A percentile compares a stretch with the other conserved stretches of the same genome.
These are phyloP conservation scores for Pycnococcus provasolii DNA, from an alignment of 139 green algal species.

Conservation along the genomic window DNA sequence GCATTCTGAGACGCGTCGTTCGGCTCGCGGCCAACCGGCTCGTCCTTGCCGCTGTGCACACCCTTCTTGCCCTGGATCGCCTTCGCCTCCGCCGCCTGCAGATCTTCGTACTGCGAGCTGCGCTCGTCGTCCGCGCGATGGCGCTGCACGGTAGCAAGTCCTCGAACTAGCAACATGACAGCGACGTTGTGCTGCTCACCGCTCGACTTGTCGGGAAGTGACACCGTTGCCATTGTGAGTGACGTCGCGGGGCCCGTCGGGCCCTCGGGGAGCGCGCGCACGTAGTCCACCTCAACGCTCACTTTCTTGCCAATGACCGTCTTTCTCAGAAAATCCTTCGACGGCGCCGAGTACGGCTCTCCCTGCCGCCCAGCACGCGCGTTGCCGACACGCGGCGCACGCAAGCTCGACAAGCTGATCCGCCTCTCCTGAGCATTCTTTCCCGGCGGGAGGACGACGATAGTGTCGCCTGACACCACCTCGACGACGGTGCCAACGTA, in stretches of 20 bases:
- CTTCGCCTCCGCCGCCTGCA: constrained; percentile 70
- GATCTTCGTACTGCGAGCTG: constrained; percentile 69
- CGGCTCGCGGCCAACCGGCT: constrained; percentile 51
- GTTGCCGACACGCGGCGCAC: constrained; percentile 59
- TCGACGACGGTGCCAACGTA: constrained; percentile 63
- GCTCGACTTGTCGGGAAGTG: constrained; percentile 14
- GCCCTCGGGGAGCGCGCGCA: too few species aligned
- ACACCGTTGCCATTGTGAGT: constrained; percentile 5
- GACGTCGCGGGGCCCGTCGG: background rate
- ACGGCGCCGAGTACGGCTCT: constrained; percentile 70
- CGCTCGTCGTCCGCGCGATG: constrained; percentile 66
- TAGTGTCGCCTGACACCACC: constrained; percentile 77
- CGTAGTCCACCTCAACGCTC: too few species aligned
- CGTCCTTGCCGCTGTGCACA: constrained; percentile 62
- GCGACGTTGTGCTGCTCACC: constrained; percentile 41
- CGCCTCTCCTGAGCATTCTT: constrained; percentile 54
- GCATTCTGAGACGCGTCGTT: constrained; percentile 70
- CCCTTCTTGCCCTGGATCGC: constrained; percentile 66
- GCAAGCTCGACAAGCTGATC: constrained; percentile 71
- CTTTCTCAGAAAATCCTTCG: constrained; percentile 79
- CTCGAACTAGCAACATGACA: constrained; percentile 72
- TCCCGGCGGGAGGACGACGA: constrained; percentile 64
- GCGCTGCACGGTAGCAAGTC: constrained; percentile 63
- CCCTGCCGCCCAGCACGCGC: constrained; percentile 36
- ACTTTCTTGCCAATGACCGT: constrained; percentile 39